These are phyloP conservation scores for Penicillium herquei DNA, from an alignment of 495 filamentous ascomycete genomes.

Conservation along the genomic window DNA sequence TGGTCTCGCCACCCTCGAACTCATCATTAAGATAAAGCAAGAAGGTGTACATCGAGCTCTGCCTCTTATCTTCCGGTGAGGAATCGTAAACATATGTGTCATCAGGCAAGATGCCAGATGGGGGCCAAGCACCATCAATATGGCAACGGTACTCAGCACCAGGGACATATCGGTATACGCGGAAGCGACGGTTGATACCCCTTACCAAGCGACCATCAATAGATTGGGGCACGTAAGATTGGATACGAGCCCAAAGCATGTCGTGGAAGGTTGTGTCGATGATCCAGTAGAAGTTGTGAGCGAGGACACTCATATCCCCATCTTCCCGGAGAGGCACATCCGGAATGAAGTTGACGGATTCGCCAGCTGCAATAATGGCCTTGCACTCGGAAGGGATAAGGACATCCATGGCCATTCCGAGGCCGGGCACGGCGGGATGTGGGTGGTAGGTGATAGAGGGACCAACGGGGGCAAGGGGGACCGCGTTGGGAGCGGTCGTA, in stretches of 20 bases:
- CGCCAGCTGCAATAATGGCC: conserved; percentile 38
- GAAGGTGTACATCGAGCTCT: conserved; percentile 44
- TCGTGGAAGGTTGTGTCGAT: conserved; percentile 40
- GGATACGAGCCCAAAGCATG: conserved; percentile 36
- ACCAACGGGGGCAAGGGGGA: conserved; percentile 25
- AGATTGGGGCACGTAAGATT: conserved; percentile 26
- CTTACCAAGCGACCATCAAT: conserved; percentile 34
- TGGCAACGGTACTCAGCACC: conserved; percentile 41
- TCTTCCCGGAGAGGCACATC: conserved; percentile 40
- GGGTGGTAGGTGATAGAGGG: conserved; percentile 35
- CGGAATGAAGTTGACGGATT: conserved; percentile 37
- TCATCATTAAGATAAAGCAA: conserved; percentile 41
- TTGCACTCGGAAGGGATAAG: conserved; percentile 33
- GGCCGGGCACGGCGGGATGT: conserved; percentile 38
- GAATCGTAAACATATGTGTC: conserved; percentile 40
- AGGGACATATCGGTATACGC: conserved; percentile 40
- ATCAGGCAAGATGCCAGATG: conserved; percentile 33
- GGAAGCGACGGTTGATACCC: conserved; percentile 40
- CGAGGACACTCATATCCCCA: conserved; percentile 38
- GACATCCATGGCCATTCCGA: conserved; percentile 34
- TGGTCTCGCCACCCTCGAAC: conserved; percentile 42
- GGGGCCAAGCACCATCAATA: conserved; percentile 41
- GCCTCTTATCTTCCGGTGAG: conserved; percentile 32
- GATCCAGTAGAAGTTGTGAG: conserved; percentile 45
- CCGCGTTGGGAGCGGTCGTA: conserved; percentile 32